A percentile compares a stretch with the other conserved stretches of the same genome.
phyloP scores from a whole-genome alignment of 73 alveolate genomes.

The Paraurostyla sp. region DNA sequence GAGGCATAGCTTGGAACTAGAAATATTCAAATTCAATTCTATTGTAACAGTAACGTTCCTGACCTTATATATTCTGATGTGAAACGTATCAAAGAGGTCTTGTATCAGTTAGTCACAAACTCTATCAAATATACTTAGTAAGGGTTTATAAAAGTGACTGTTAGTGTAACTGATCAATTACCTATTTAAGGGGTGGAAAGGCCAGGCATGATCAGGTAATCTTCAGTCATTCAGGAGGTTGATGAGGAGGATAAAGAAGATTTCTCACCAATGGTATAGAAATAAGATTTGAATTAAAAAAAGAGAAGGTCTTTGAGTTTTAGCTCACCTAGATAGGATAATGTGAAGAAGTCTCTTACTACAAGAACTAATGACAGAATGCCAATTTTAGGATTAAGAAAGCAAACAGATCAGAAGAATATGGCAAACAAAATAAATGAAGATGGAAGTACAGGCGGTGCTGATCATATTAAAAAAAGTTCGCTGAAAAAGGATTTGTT shows the following conservation, averaged over 20 bases:
- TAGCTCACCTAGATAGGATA: neutral
- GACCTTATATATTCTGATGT: slow-evolving; percentile 43
- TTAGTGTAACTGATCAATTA: neutral
- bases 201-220: neutral
- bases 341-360: neutral
- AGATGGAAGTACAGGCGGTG: slow-evolving; percentile 44
- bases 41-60: slow-evolving; percentile 25
- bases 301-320: slow-evolving; percentile 35
- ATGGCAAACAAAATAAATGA: neutral
- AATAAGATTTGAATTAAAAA: neutral
- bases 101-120: slow-evolving; percentile 10
- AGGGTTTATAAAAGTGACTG: slow-evolving; percentile 26
- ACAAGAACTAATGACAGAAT: neutral
- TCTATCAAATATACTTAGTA: slow-evolving; percentile 28
- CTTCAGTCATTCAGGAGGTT: slow-evolving; percentile 13
- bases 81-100: neutral
- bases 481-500: no score
- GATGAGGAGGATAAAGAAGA: slow-evolving; percentile 42
- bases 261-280: neutral
- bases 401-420: neutral
- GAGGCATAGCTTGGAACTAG: slow-evolving; percentile 12
- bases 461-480: no score
- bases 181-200: neutral
- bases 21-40: neutral
- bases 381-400: neutral